Conservation (phyloP, 2,329 filamentous ascomycete species). For the Diaporthe sp. region DNA sequence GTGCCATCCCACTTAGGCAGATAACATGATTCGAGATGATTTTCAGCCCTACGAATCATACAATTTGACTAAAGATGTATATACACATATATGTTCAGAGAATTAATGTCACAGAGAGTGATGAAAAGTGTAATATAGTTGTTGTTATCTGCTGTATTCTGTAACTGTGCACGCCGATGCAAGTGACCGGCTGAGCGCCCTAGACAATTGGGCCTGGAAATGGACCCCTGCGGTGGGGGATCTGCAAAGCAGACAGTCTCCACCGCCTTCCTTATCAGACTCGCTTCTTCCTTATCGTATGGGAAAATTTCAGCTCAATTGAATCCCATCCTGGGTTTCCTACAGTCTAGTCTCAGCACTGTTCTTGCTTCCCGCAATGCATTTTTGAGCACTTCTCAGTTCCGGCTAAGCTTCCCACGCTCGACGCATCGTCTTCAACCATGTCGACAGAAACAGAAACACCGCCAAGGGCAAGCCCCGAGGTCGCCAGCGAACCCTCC, state of each 20-base stretch:
- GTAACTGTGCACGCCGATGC: background rate
- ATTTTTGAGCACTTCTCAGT: background rate
- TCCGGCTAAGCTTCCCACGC: background rate
- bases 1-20: conserved; percentile 1
- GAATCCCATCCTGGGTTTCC: background rate
- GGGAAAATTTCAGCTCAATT: conserved; percentile 30
- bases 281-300: background rate
- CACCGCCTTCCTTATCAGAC: conserved; percentile 29
- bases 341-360: too few relatives aligned
- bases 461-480: conserved; percentile 12
- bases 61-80: background rate
- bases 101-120: background rate
- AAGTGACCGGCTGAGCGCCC: background rate
- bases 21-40: conserved; percentile 5
- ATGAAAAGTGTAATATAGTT: too few relatives aligned
- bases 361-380: background rate
- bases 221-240: conserved; percentile 19
- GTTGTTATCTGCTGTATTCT: background rate
- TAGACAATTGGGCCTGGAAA: background rate
- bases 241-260: background rate
- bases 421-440: background rate
- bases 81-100: too few relatives aligned
- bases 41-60: background rate
- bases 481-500: conserved; percentile 42
- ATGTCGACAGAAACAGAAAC: conserved; percentile 34